Base-by-base conservation (phyloP, 306 rosid genomes). In the Prunus armeniaca region DNA sequence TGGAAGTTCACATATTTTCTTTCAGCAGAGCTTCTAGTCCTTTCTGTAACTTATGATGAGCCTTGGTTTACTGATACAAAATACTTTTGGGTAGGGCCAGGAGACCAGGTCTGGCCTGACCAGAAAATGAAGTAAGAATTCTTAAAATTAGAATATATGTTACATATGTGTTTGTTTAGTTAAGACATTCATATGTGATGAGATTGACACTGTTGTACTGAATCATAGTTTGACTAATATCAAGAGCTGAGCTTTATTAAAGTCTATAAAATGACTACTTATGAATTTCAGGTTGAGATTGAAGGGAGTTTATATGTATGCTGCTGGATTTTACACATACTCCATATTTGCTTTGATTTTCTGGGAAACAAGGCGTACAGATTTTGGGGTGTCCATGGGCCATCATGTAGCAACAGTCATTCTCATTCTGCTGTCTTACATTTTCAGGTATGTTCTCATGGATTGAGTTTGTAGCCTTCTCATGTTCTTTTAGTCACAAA, bases 321-420 rank as follows among this genome's bases (percentile, higher is more conserved):
- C 81, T 43, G 98, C 90, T 80, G 98, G 98, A 72, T 95, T 95
- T 86, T 95, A 92, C 82, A 66, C 91, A 5, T 95, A 95, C 82
- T 95, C 98, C 81, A 88, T 95, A 83, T 92, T 95, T 82, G 98
- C 98, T 71, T 88, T 95, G 84, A 76, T 92, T 60, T 92, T 90
- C 76, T 95, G 97, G 98, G 98, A 95, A 84, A 95, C 98, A 22
- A 87, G 90, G 88, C 97, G 98, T 78, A 87, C 98, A 0, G 98
- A 95, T 87, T 95, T 95, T 72, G 91, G 89, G 71, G 88, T 95
- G 77, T 95, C 98, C 55, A 95, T 95, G 98, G 54, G 88, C 83
- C 98, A 95, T 84, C 98, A 95, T 89, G 90, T 92, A 83, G 90
- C 95, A 56, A 85, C 96, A 68, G 76, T 88, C 83, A 83, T 71